A percentile compares a stretch with the other conserved stretches of the same genome.
phyloP scores from a whole-genome alignment of 768 basidiomycete species.

The Boletus rufocinnamomeus region DNA sequence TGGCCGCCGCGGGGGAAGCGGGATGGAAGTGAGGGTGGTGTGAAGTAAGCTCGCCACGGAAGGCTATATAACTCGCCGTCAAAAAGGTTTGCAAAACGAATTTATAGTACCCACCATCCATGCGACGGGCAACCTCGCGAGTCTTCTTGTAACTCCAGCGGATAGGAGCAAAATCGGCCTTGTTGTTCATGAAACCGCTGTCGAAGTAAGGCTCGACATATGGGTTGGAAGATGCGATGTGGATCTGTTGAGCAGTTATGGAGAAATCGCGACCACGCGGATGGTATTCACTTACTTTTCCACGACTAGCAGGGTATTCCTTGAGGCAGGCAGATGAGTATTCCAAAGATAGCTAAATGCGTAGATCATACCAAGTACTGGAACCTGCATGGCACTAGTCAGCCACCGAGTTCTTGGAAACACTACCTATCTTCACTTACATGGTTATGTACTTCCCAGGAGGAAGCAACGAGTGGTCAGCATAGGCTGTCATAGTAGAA shows the following conservation, averaged over 20 bases:
- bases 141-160: constrained; percentile 81
- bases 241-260: constrained; percentile 46
- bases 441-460: constrained; percentile 73
- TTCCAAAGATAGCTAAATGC: neutral
- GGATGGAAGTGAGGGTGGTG: constrained; percentile 79
- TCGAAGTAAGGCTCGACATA: constrained; percentile 67
- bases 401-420: constrained; percentile 26
- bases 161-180: constrained; percentile 74
- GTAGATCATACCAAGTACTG: constrained; percentile 50
- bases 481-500: constrained; percentile 47
- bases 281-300: constrained; percentile 45
- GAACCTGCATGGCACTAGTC: constrained; percentile 39
- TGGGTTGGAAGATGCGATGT: constrained; percentile 59
- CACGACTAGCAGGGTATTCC: constrained; percentile 74
- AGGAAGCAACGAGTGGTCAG: constrained; percentile 68
- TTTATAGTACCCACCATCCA: constrained; percentile 51
- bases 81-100: neutral
- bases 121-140: constrained; percentile 67
- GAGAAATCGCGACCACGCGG: neutral
- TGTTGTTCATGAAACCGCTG: constrained; percentile 79
- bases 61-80: constrained; percentile 41
- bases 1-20: constrained; percentile 56
- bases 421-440: constrained; percentile 33
- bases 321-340: constrained; percentile 1
- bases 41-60: constrained; percentile 70